Conservation (phyloP, 2,329 filamentous ascomycete genomes). For the Fusarium nanum region DNA sequence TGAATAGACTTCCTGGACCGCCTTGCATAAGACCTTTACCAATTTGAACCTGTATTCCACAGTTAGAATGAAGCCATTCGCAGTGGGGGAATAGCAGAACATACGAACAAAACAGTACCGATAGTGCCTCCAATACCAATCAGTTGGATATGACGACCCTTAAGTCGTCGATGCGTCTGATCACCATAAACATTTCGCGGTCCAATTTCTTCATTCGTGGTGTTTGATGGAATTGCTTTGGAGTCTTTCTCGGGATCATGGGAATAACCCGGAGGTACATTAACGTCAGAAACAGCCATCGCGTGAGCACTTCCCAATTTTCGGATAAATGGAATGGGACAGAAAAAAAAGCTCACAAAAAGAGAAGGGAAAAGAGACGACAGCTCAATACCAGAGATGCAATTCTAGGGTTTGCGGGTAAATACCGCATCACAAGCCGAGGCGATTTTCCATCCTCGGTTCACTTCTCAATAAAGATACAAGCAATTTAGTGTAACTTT, state of each 20-base stretch:
- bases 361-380: background rate
- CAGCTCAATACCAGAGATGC: background rate
- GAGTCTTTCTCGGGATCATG: constrained; percentile 39
- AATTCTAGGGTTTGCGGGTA: constrained; percentile 1
- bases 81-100: constrained; percentile 8
- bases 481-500: constrained; percentile 15
- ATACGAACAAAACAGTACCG: constrained; percentile 69
- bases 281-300: constrained; percentile 29
- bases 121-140: constrained; percentile 74
- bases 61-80: background rate
- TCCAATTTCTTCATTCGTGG: constrained; percentile 2
- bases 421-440: constrained; percentile 29
- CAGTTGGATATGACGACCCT: constrained; percentile 68
- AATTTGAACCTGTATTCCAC: constrained; percentile 60
- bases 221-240: background rate
- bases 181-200: constrained; percentile 21
- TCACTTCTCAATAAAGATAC: background rate
- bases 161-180: constrained; percentile 63
- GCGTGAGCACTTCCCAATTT: background rate
- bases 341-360: background rate
- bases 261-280: constrained; percentile 39
- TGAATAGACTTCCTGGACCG: constrained; percentile 68
- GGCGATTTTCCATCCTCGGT: background rate
- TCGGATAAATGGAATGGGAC: background rate
- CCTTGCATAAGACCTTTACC: constrained; percentile 68